Evolutionary conservation across 306 rosid species (phyloP).

Genomic region (Acacia crassicarpa): DNA sequence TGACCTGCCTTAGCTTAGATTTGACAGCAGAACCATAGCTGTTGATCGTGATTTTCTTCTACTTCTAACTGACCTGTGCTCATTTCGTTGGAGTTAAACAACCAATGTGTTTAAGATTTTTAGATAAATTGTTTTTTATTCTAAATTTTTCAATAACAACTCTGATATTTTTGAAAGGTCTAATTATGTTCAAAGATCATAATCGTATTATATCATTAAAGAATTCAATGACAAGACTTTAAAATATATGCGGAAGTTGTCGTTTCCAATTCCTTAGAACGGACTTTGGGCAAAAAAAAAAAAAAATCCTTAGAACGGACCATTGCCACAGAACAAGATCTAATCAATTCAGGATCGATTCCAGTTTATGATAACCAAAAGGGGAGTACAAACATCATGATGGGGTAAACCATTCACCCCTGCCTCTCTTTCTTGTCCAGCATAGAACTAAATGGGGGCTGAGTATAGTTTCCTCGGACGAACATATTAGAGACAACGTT

Average conservation of each 20-base stretch:
- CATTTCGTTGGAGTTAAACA: neutral
- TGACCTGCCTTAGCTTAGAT: neutral
- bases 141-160: neutral
- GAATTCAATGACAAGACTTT: neutral
- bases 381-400: neutral
- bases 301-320: neutral
- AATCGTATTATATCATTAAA: neutral
- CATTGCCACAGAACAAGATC: neutral
- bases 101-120: neutral
- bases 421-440: conserved; percentile 53
- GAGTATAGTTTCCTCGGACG: conserved; percentile 59
- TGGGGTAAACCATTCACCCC: conserved; percentile 34
- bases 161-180: neutral
- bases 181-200: neutral
- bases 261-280: neutral
- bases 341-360: neutral
- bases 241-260: neutral
- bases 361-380: neutral
- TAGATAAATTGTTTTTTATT: neutral
- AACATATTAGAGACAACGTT: conserved; percentile 71
- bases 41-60: neutral
- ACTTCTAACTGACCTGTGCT: neutral
- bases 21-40: neutral
- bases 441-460: conserved; percentile 67
- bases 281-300: no score